A percentile compares a stretch with the other conserved stretches of the same genome.
Evolutionary conservation across 371 early-diverging fungal genomes (phyloP).

Genomic region (Basidiobolus heterosporus): DNA sequence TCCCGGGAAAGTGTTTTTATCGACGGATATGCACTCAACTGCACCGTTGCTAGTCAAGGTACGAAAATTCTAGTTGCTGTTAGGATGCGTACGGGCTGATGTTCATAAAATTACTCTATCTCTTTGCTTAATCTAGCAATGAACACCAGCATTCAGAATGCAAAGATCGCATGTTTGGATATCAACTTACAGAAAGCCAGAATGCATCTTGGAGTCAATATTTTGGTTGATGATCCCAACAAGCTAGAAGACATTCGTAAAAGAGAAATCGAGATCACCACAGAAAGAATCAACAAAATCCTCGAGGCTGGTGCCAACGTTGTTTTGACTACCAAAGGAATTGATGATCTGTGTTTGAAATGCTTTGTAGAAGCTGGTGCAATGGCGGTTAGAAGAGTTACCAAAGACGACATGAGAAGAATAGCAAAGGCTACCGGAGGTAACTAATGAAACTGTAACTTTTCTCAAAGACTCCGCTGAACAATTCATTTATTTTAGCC

Average conservation of each 20-base stretch:
- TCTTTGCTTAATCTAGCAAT: constrained; percentile 39
- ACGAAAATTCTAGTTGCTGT: no score
- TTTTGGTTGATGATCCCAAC: constrained; percentile 95
- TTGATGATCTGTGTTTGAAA: constrained; percentile 97
- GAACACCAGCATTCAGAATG: constrained; percentile 71
- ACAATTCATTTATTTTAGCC: constrained; percentile 44
- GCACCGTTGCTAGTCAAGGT: constrained; percentile 87
- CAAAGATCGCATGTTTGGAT: constrained; percentile 98
- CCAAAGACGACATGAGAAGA: constrained; percentile 93
- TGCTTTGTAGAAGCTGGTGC: constrained; percentile 90
- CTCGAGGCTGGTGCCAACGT: constrained; percentile 95
- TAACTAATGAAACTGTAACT: constrained; percentile 7
- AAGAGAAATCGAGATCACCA: constrained; percentile 89
- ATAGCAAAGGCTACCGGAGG: constrained; percentile 95
- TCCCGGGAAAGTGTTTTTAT: constrained; percentile 83
- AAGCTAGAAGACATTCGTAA: constrained; percentile 94
- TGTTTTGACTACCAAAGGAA: constrained; percentile 96
- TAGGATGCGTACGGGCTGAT: no score
- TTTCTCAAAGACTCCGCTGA: no score
- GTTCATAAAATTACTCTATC: not conserved
- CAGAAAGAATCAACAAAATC: constrained; percentile 91
- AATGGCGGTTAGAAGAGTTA: constrained; percentile 90
- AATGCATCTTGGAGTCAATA: constrained; percentile 95
- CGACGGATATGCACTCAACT: constrained; percentile 97
- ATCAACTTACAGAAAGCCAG: constrained; percentile 98